Evolutionary conservation across 192 early-diverging fungal species (phyloP).

Genomic region (Paraglomus brasilianum): DNA sequence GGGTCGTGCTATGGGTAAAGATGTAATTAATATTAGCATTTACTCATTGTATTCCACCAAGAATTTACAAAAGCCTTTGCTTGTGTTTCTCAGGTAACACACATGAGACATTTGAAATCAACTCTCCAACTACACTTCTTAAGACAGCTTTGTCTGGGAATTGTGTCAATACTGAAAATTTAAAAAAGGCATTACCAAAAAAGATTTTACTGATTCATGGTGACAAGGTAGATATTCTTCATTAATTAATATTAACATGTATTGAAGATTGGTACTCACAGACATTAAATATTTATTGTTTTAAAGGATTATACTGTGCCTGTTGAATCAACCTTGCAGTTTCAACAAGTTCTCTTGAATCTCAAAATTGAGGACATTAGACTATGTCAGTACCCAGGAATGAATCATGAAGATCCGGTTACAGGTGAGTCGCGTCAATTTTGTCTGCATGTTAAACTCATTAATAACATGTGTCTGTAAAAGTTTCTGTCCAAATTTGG

Average conservation of each 20-base stretch:
- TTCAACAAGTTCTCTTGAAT: conserved; percentile 36
- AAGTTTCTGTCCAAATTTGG: too few species aligned
- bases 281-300: not conserved
- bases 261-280: not conserved
- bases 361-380: conserved; percentile 33
- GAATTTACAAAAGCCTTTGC: conserved; percentile 33
- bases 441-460: not conserved
- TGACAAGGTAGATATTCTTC: conserved; percentile 12
- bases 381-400: conserved; percentile 32
- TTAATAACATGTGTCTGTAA: too few species aligned
- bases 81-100: conserved; percentile 23
- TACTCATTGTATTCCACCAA: conserved; percentile 28
- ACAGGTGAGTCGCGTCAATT: conserved; percentile 26
- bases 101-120: conserved; percentile 19
- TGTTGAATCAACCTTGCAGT: conserved; percentile 31
- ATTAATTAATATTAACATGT: not conserved
- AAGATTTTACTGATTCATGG: conserved; percentile 46
- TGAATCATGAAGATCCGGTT: conserved; percentile 39
- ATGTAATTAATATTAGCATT: conserved; percentile 26
- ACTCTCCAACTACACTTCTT: conserved; percentile 36
- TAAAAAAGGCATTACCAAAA: conserved; percentile 35
- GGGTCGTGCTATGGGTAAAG: conserved; percentile 55
- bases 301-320: conserved; percentile 35
- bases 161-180: conserved; percentile 2
- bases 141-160: conserved; percentile 29